These are phyloP conservation scores for Xylariaceae sp. DNA, from an alignment of 2,329 filamentous ascomycete genomes.

Conservation along the genomic window DNA sequence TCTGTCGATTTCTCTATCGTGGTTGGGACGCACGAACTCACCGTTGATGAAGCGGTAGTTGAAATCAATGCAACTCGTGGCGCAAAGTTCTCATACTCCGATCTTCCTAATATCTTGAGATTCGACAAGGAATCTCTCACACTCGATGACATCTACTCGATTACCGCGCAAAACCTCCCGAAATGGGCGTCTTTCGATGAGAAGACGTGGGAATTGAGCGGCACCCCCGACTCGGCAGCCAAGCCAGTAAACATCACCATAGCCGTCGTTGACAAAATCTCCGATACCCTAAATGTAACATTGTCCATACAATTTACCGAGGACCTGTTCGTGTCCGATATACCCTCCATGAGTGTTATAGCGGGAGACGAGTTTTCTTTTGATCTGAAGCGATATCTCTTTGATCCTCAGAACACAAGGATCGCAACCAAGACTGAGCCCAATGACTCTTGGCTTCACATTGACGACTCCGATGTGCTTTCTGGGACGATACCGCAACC, in stretches of 20 bases:
- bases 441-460: slow-evolving; percentile 29
- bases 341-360: slow-evolving; percentile 27
- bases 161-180: slow-evolving; percentile 52
- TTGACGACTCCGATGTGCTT: slow-evolving; percentile 25
- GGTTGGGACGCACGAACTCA: slow-evolving; percentile 67
- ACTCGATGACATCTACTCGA: slow-evolving; percentile 46
- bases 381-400: slow-evolving; percentile 28
- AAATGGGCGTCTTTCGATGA: slow-evolving; percentile 67
- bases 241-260: slow-evolving; percentile 61
- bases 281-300: slow-evolving; percentile 55
- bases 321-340: slow-evolving; percentile 25
- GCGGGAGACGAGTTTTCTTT: slow-evolving; percentile 28
- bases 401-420: slow-evolving; percentile 21
- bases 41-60: slow-evolving; percentile 56
- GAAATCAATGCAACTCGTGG: slow-evolving; percentile 55
- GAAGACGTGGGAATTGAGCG: slow-evolving; percentile 58
- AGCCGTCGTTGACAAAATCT: slow-evolving; percentile 54
- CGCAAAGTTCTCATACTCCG: slow-evolving; percentile 47
- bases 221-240: slow-evolving; percentile 58
- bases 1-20: slow-evolving; percentile 65
- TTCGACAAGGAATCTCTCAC: slow-evolving; percentile 54
- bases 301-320: slow-evolving; percentile 33
- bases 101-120: slow-evolving; percentile 48
- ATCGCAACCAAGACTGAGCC: slow-evolving; percentile 23
- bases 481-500: slow-evolving; percentile 25